A percentile compares a stretch with the other conserved stretches of the same genome.
Conservation (phyloP, 768 basidiomycete genomes). For the Amylocystis lapponica region DNA sequence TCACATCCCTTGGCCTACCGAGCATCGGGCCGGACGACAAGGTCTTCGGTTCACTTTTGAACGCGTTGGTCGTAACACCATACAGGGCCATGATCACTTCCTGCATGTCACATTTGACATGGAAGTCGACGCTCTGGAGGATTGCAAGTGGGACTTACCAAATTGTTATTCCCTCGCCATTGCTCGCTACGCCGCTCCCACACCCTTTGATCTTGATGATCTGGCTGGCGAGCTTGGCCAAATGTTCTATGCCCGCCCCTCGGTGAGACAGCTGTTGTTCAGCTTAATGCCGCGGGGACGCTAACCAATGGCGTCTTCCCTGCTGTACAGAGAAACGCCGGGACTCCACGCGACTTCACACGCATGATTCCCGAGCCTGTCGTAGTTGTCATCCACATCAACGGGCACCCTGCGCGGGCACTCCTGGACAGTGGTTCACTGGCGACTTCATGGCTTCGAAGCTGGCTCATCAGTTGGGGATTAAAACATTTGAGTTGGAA, state of each 20-base stretch:
- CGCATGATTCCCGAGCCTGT: conserved; percentile 27
- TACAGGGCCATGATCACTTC: no score
- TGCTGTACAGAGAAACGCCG: conserved; percentile 13
- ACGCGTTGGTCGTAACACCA: no score
- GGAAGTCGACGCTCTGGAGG: no score
- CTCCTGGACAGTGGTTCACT: conserved; percentile 34
- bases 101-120: no score
- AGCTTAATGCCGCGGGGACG: conserved; percentile 1
- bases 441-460: conserved; percentile 37
- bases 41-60: no score
- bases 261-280: background rate
- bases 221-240: background rate
- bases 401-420: conserved; percentile 28
- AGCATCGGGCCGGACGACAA: no score
- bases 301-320: background rate
- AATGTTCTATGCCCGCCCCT: no score
- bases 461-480: conserved; percentile 32
- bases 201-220: background rate
- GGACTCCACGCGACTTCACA: conserved; percentile 8
- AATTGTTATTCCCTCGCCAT: background rate
- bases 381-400: conserved; percentile 25
- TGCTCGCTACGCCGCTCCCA: background rate
- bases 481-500: conserved; percentile 20
- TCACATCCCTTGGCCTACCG: no score
- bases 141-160: conserved; percentile 2